Evolutionary conservation across 106 monocot genomes (phyloP).

Genomic region (Dendrobium chrysotoxum): DNA sequence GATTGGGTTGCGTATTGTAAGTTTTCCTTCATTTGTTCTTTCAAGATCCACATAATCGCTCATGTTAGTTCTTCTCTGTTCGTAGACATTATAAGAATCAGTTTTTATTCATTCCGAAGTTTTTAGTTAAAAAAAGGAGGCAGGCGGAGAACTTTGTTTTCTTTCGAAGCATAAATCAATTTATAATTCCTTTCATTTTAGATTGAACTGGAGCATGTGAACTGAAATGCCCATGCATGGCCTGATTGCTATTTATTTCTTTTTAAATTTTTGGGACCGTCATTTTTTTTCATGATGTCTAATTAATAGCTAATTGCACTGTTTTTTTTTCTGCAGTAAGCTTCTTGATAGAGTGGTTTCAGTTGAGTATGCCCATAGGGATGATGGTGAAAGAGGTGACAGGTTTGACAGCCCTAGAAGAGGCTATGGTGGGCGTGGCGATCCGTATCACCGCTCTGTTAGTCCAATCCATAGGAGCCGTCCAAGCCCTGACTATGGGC

Average conservation of each 20-base stretch:
- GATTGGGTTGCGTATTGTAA: neutral
- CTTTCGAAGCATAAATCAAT: neutral
- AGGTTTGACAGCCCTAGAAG: conserved; percentile 54
- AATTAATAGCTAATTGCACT: neutral
- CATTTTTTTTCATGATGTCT: neutral
- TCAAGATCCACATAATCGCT: neutral
- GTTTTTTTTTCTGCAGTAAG: conserved; percentile 42
- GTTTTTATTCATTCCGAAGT: neutral
- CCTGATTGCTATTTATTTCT: neutral
- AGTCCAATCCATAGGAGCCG: conserved; percentile 52
- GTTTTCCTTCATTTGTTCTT: neutral
- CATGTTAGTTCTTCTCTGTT: neutral
- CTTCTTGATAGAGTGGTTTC: conserved; percentile 84
- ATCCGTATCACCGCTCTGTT: conserved; percentile 56
- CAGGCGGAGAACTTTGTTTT: too few species aligned
- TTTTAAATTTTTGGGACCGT: neutral
- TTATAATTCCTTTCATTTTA: neutral
- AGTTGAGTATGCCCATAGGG: conserved; percentile 90
- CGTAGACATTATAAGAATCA: neutral
- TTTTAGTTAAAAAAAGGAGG: too few species aligned
- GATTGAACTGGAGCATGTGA: neutral
- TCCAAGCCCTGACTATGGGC: conserved; percentile 60
- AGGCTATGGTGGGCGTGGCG: conserved; percentile 36
- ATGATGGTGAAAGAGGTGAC: conserved; percentile 71
- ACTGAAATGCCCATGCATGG: neutral